These are phyloP conservation scores for Chenopodium formosanum DNA, from an alignment of 148 eudicot genomes.

Conservation along the genomic window DNA sequence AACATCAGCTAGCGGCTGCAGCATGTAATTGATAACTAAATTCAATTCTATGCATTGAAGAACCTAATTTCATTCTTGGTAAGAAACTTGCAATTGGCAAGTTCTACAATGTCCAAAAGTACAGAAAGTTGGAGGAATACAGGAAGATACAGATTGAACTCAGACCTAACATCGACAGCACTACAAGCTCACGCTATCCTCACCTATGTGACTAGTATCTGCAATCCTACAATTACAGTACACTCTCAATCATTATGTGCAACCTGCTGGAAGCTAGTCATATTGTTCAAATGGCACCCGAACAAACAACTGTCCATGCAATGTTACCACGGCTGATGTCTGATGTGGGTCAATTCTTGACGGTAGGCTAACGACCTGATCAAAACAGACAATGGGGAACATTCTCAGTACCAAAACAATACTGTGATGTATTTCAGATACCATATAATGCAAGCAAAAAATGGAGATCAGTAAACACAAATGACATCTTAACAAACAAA, in stretches of 20 bases:
- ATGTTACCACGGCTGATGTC: constrained; percentile 93
- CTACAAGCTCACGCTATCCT: constrained; percentile 16
- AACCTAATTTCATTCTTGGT: not conserved
- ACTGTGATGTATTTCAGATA: not conserved
- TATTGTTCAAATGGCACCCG: constrained; percentile 63
- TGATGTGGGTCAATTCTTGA: constrained; percentile 98
- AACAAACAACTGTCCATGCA: constrained; percentile 89
- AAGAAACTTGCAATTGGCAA: constrained; percentile 5
- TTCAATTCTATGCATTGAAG: not conserved
- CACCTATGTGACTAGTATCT: constrained; percentile 5
- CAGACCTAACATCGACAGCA: constrained; percentile 8
- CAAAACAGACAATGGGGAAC: not conserved
- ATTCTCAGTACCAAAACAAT: not conserved
- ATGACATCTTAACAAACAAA: no score
- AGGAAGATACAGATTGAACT: constrained; percentile 11
- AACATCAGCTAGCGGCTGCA: not conserved
- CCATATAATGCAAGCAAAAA: not conserved
- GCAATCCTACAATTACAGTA: constrained; percentile 3
- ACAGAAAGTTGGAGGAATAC: constrained; percentile 3
- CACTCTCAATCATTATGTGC: constrained; percentile 3
- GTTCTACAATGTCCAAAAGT: not conserved
- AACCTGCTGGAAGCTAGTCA: constrained; percentile 21
- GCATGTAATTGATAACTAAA: not conserved
- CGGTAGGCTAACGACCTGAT: constrained; percentile 88
- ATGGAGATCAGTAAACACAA: no score